These are phyloP conservation scores for Apophysomyces elegans DNA, from an alignment of 371 early-diverging fungal genomes.

Conservation along the genomic window DNA sequence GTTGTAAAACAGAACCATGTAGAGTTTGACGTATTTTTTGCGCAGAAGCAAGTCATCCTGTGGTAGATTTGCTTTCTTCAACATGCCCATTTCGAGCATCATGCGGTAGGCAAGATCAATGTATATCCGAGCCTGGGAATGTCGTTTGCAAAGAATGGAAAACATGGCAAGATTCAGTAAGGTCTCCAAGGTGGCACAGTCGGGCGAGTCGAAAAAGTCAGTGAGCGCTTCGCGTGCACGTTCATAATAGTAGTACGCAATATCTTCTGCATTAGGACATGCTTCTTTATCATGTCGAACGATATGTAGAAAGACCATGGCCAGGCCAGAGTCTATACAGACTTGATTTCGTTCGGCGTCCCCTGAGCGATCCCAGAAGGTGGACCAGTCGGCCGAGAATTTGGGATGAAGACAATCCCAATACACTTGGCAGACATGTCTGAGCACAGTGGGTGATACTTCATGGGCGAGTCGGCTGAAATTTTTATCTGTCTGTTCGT, in stretches of 20 bases:
- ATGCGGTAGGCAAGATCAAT: conserved; percentile 35
- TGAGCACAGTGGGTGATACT: conserved; percentile 30
- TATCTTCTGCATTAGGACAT: conserved; percentile 30
- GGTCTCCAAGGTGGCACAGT: conserved; percentile 34
- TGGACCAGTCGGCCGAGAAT: conserved; percentile 30
- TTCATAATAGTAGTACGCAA: conserved; percentile 39
- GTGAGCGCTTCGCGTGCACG: conserved; percentile 33
- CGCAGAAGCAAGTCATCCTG: conserved; percentile 18
- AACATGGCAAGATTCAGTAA: conserved; percentile 36
- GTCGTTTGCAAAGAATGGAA: conserved; percentile 31
- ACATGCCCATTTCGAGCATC: conserved; percentile 27
- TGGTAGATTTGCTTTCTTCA: conserved; percentile 21
- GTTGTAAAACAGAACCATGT: conserved; percentile 33
- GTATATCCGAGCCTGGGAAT: conserved; percentile 38
- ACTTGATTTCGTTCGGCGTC: conserved; percentile 36
- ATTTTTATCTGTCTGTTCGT: conserved; percentile 27
- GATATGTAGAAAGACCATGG: conserved; percentile 38
- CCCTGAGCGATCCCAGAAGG: conserved; percentile 37
- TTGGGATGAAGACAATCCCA: conserved; percentile 47
- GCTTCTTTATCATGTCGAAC: conserved; percentile 37
- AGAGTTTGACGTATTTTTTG: conserved; percentile 28
- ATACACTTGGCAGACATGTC: conserved; percentile 34
- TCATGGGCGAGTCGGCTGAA: conserved; percentile 26
- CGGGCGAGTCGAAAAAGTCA: conserved; percentile 43
- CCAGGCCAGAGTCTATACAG: conserved; percentile 37